Base-by-base conservation (phyloP, 106 monocot species). In the Gastrodia elata region DNA sequence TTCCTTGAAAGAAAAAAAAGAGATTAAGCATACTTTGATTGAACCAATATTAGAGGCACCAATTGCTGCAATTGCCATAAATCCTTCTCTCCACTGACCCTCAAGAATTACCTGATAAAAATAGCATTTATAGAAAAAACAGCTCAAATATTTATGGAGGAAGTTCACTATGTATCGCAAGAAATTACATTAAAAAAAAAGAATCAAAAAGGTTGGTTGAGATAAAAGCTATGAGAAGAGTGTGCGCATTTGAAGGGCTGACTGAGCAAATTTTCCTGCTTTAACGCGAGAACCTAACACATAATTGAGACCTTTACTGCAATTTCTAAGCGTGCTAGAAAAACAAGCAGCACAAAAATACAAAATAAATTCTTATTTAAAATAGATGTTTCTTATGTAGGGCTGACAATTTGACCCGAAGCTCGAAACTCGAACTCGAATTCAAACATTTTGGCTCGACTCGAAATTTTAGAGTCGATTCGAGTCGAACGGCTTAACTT, bases 41-140 rank as follows among this genome's bases (percentile, higher is more conserved):
- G 96, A 97, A 77, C 96, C 96, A 76, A 97, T 75, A 85, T 86
- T 90, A 39, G 90, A 90, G 6, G 96, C 92, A 76, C 96, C 96
- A 77, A 97, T 70, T 69, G 90, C 88, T 68, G 83, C 88, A 72
- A 92, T 57, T 38, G 96, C 90, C 74, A 97, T 83, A 84, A 97
- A 92, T 20, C 96, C 96, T 83, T 86, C 83, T 46, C 81, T 71
- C 96, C 92, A 93, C 39, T 78, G 82, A 72, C 96, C 96, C 89
- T 97, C 92, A 84, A 97, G 90, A 80, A 97, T 84, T 73, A 97
- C 90, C 96, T 97, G 76, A 32, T n/a, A 30, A 77, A 65, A 81
- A 42, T n/a, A 42, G 8, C 22, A 22, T 73, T 15, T 38, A 26
- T 67, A 27, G 30, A 68, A 16, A 79, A 61, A 30, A 2, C 10